Evolutionary conservation across 2,329 filamentous ascomycete genomes (phyloP), one percentile per base, ranked within the genome.

Genomic region (Arthrobotrys pseudoclavata): DNA sequence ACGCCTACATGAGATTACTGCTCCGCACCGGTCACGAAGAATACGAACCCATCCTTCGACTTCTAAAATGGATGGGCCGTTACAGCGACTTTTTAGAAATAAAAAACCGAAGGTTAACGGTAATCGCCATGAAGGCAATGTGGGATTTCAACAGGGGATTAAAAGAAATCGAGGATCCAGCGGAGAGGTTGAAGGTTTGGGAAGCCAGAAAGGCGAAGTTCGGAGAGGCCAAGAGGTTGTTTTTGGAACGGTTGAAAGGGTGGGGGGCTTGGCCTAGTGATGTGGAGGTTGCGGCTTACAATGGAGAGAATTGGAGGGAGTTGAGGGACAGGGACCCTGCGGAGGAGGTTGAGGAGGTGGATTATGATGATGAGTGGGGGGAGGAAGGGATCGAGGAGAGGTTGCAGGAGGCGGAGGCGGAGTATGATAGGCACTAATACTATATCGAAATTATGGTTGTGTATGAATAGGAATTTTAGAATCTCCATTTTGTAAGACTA

Each of bases 201-300:
- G 47, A 69, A 34, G 10, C 9, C 4, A 52, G 75, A 53, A 42
- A 63, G 45, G 42, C 2, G 40, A 69, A 47, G 34, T 60, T 53
- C 24, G 15, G 13, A 31, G 63, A 68, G 26, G 75, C 48, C 22
- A 74, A 66, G 47, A 63, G 24, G 48, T 29, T 72, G 57, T 48
- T 69, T 12, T 29, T 10, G 6, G 31, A 34, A 10, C 26, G 63
- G 50, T 69, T 79, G 63, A 64, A 57, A 18, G 69, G 53, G 22
- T 79, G 75, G 75, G 75, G 75, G 4, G 53, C 52, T n/a, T 79
- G 75, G 75, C 63, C 75, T 18, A 74, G 53, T 10, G 53, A 74
- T 53, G 40, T 37, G n/a, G 75, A 79, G 52, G 63, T 64, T 34
- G 63, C 68, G 55, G 75, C 75, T 22, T 79, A 79, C 47, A 57